Evolutionary conservation across 140 eudicot species (phyloP), one percentile per base, ranked within the genome.

Genomic region (Bidens hawaiensis): DNA sequence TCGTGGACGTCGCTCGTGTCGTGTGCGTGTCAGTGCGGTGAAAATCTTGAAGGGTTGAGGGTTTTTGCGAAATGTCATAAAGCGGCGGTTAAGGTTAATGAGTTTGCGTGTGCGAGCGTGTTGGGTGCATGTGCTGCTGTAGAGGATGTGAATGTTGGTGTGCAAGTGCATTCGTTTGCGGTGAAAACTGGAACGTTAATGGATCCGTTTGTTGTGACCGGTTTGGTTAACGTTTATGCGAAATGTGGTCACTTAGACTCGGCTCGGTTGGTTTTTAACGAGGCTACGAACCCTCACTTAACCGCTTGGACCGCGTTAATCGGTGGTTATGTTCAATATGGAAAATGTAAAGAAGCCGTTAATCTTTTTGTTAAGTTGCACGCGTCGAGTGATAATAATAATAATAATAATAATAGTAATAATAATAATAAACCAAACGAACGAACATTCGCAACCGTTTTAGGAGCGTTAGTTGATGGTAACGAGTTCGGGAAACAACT

Each of bases 251-350:
- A 41, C 5, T 26, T 84, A 51, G 76, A 77, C 19, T 67, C 62
- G 53, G 93, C 86, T 15, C 22, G 16, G n/a, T 55, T 31, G 56
- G 87, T 78, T 15, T 66, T 84, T 60, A 43, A 53, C 41, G 94
- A 82, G 75, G 82, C 51, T 3, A 61, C 69, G 5, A 62, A 67
- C 14, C 89, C 84, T 2, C 80, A 77, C 45, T 67, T 84, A 59
- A 71, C 89, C 1, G 76, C 96, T 0, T 84, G 94, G 94, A 88
- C 96, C 17, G 87, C 96, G 6, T 28, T 88, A 4, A 82, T 84
- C 6, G 87, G 85, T 17, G 96, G 96, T 26, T 82, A 57, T 71
- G 81, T 84, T 43, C 87, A 84, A 41, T 67, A 51, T 6, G 87
- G 76, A 5, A 72, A 75, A 47, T 28, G 38, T 26, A 69, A 70